Base-by-base conservation (phyloP, 805 yeast species). In the Kodamaea lidongshanica region DNA sequence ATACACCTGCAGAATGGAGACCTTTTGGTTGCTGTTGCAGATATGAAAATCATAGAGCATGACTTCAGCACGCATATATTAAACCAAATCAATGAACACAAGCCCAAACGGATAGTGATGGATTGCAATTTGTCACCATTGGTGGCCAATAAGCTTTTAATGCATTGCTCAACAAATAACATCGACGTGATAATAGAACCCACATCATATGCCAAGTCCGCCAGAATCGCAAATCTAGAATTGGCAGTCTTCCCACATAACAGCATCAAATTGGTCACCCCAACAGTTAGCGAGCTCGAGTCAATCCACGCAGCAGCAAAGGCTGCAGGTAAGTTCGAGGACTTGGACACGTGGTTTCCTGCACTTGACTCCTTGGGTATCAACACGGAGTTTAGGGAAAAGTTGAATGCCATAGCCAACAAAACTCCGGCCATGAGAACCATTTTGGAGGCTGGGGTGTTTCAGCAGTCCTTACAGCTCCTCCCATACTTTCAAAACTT, bases 21-120 rank as follows among this genome's bases (percentile, higher is more conserved):
- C 3, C 60, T 87, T 27, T 49, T 81, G 3, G 61, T 83, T 11
- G 94, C 95, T 0, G 74, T 85, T 46, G 89, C 94, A 4, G 95
- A 84, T 46, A 86, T 87, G 95, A 61, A 63, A n/a, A 72, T 79
- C 7, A 58, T 78, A 13, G 82, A 81, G 40, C 34, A 39, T 11
- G 55, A 62, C 16, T 60, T 74, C 9, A 29, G 54, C 0, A 51
- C 55, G 0, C 72, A 70, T 36, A 61, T 80, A 3, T 35, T 44
- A 2, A 23, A 52, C 0, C 62, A 70, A 38, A 41, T 86, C 4
- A 35, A 39, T 1, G 30, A 46, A 8, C 50, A 65, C 1, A 40
- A 50, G 4, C 82, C 94, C 0, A 52, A 57, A 7, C 52, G 57
- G 15, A 66, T 82, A 6, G 63, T 80, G 4, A 48, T 79, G 26